These are phyloP conservation scores for Fusarium pseudoanthophilum DNA, from an alignment of 2,329 filamentous ascomycete genomes.

Conservation along the genomic window DNA sequence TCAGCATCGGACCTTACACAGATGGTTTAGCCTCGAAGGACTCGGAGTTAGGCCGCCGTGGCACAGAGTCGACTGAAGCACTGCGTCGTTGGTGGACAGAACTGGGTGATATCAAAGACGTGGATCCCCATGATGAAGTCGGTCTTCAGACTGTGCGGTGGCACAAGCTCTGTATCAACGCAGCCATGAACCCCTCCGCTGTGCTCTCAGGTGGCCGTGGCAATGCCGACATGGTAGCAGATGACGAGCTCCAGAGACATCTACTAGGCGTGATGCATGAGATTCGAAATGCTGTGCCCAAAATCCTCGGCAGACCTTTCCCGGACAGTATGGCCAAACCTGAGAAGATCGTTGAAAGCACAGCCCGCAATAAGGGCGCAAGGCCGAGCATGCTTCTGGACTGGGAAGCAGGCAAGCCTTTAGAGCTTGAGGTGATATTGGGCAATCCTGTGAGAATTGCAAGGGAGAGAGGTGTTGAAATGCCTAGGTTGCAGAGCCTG, in stretches of 20 bases:
- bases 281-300: constrained; percentile 71
- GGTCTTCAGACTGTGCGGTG: constrained; percentile 77
- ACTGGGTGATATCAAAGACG: constrained; percentile 72
- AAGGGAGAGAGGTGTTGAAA: constrained; percentile 68
- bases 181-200: constrained; percentile 77
- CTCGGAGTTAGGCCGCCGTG: constrained; percentile 48
- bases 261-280: constrained; percentile 75
- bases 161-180: constrained; percentile 83
- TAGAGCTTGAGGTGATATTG: constrained; percentile 79
- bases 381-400: constrained; percentile 76
- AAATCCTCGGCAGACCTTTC: constrained; percentile 70
- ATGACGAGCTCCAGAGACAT: constrained; percentile 71
- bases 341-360: constrained; percentile 71
- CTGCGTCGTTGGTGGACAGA: constrained; percentile 65
- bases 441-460: constrained; percentile 77
- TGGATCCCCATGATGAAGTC: constrained; percentile 70
- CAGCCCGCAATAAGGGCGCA: constrained; percentile 71
- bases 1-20: constrained; percentile 74
- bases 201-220: constrained; percentile 72
- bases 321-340: constrained; percentile 68
- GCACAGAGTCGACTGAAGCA: constrained; percentile 56
- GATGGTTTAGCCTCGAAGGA: constrained; percentile 56
- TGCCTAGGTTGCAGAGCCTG: constrained; percentile 73
- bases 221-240: constrained; percentile 73
- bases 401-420: constrained; percentile 71